A percentile compares a stretch with the other conserved stretches of the same genome.
These are phyloP conservation scores for Crucibulum laeve DNA, from an alignment of 768 basidiomycete species.

Conservation along the genomic window DNA sequence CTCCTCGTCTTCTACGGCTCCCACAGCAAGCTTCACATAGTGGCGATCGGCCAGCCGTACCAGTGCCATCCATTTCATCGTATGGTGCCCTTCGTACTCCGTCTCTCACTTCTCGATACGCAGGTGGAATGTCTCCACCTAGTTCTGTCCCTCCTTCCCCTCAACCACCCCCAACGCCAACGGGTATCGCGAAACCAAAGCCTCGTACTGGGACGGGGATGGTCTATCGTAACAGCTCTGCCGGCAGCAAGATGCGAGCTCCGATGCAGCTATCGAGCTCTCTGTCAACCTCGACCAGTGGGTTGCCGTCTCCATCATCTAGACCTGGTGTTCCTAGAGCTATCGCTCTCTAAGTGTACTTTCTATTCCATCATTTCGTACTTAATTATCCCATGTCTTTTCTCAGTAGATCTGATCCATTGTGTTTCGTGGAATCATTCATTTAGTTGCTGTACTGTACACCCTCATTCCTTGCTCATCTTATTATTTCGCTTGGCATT, in stretches of 20 bases:
- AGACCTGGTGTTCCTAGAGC: conserved; percentile 1
- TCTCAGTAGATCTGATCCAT: neutral
- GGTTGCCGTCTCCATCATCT: neutral
- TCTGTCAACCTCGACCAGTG: neutral
- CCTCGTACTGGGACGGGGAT: conserved; percentile 4
- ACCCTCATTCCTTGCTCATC: neutral
- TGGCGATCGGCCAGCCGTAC: conserved; percentile 29
- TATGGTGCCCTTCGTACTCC: neutral
- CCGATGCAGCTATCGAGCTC: neutral
- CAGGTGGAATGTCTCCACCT: neutral
- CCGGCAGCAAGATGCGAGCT: conserved; percentile 1
- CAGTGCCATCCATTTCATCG: conserved; percentile 23
- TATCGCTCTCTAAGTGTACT: conserved; percentile 1
- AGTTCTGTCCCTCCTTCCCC: neutral
- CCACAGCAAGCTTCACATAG: conserved; percentile 17
- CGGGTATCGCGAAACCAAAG: neutral
- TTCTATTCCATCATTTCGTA: neutral
- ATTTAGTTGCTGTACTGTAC: neutral
- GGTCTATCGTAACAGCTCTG: conserved; percentile 3
- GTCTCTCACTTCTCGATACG: neutral
- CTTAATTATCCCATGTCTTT: neutral
- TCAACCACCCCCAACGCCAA: neutral
- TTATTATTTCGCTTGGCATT: neutral
- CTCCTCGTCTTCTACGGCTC: conserved; percentile 22
- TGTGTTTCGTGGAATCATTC: neutral